Conservation (phyloP, 208 protist species). For the Acanthamoeba rhysodes region DNA sequence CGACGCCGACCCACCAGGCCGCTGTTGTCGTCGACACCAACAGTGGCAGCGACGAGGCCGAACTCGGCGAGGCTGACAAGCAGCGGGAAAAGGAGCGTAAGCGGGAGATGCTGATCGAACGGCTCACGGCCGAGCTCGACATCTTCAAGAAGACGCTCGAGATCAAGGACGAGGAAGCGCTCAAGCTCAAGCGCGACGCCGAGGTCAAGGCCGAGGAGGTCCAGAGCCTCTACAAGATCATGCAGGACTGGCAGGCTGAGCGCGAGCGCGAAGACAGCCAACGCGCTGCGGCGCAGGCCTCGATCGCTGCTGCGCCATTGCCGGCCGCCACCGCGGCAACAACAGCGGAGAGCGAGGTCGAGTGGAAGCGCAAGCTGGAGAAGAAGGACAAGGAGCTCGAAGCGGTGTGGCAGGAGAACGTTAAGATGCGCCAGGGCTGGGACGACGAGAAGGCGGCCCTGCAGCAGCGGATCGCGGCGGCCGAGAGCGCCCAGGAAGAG, state of each 20-base stretch:
- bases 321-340: not conserved
- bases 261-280: not conserved
- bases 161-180: conserved; percentile 62
- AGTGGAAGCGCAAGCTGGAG: conserved; percentile 67
- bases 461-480: not conserved
- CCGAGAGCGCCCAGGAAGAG: not conserved
- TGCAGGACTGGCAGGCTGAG: conserved; percentile 59
- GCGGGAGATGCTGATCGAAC: conserved; percentile 29
- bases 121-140: conserved; percentile 51
- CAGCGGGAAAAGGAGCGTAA: conserved; percentile 36
- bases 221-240: conserved; percentile 64
- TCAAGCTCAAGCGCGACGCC: conserved; percentile 45
- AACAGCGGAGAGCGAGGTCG: not conserved
- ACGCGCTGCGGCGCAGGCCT: not conserved
- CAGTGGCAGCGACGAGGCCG: not conserved
- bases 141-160: conserved; percentile 59
- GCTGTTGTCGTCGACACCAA: not conserved
- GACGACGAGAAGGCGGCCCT: conserved; percentile 25
- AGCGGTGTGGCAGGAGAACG: conserved; percentile 46
- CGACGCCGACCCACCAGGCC: not conserved
- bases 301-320: not conserved
- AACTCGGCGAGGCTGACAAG: not conserved
- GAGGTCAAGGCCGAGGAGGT: conserved; percentile 59
- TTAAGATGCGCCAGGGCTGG: not conserved
- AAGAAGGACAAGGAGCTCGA: conserved; percentile 65